These are phyloP conservation scores for Vitis riparia DNA, from an alignment of 164 flowering plant genomes.

Conservation along the genomic window DNA sequence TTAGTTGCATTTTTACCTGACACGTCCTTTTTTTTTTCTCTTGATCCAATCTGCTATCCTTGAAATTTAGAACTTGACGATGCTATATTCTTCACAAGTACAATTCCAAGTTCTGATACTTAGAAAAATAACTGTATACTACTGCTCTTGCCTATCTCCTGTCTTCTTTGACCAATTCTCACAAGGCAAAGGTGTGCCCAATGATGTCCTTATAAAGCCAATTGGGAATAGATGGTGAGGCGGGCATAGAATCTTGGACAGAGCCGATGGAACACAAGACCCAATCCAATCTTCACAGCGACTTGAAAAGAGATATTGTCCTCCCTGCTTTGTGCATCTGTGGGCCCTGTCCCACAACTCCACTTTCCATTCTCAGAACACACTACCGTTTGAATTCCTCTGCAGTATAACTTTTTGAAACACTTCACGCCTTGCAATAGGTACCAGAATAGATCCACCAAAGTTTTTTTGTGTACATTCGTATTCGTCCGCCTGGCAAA, in stretches of 20 bases:
- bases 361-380: constrained; percentile 38
- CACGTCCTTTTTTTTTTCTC: constrained; percentile 2
- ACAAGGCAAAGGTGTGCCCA: constrained; percentile 19
- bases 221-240: constrained; percentile 14
- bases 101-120: constrained; percentile 9
- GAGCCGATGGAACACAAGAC: constrained; percentile 28
- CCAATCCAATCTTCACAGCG: constrained; percentile 67
- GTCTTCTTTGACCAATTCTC: constrained; percentile 26
- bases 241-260: constrained; percentile 60
- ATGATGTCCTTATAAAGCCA: constrained; percentile 48
- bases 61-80: background rate
- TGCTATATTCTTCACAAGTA: constrained; percentile 11
- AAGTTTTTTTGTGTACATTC: constrained; percentile 29
- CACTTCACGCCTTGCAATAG: constrained; percentile 52
- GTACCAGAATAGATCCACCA: constrained; percentile 71
- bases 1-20: constrained; percentile 22
- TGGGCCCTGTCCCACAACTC: constrained; percentile 31
- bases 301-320: constrained; percentile 64
- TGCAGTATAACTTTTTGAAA: constrained; percentile 31
- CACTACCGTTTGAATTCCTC: constrained; percentile 31
- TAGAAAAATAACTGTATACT: constrained; percentile 1
- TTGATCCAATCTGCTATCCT: constrained; percentile 8
- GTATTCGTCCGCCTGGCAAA: constrained; percentile 42
- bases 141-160: constrained; percentile 16
- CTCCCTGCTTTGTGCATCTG: constrained; percentile 35